A percentile compares a stretch with the other conserved stretches of the same genome.
Evolutionary conservation across 768 basidiomycete genomes (phyloP).

Genomic region (Auriscalpium microsporum): DNA sequence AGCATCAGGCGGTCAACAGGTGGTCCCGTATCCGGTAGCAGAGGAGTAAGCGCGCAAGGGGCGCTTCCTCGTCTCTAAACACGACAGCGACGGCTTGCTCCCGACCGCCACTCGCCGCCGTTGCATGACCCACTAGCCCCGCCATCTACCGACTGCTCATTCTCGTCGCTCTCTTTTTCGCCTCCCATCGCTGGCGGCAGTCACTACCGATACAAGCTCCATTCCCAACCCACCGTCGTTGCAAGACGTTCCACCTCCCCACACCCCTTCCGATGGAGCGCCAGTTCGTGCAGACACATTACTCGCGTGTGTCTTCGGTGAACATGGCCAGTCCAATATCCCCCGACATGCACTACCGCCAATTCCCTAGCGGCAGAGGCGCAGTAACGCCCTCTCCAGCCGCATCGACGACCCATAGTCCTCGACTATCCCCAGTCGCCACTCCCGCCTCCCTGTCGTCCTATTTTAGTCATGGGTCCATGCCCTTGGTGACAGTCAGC

Average conservation of each 20-base stretch:
- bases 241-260: not conserved
- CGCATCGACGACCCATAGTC: slow-evolving; percentile 23
- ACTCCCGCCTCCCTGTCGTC: slow-evolving; percentile 5
- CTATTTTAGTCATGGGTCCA: slow-evolving; percentile 1
- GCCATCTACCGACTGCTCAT: too few species aligned
- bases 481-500: slow-evolving; percentile 9
- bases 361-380: slow-evolving; percentile 42
- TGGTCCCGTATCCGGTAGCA: too few species aligned
- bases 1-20: too few species aligned
- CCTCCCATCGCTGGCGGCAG: too few species aligned
- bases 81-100: not conserved
- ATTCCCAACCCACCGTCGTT: not conserved
- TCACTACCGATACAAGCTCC: not conserved
- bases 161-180: too few species aligned
- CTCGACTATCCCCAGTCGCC: slow-evolving; percentile 25
- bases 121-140: too few species aligned
- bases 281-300: slow-evolving; percentile 5
- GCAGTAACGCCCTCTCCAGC: slow-evolving; percentile 38
- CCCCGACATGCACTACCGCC: slow-evolving; percentile 56
- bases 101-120: not conserved
- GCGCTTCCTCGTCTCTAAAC: not conserved
- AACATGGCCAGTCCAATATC: slow-evolving; percentile 17
- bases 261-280: slow-evolving; percentile 2
- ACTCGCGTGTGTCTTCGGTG: slow-evolving; percentile 11
- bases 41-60: too few species aligned